Conservation (phyloP, 176 grass and related monocot genomes). For the Oryza punctata region DNA sequence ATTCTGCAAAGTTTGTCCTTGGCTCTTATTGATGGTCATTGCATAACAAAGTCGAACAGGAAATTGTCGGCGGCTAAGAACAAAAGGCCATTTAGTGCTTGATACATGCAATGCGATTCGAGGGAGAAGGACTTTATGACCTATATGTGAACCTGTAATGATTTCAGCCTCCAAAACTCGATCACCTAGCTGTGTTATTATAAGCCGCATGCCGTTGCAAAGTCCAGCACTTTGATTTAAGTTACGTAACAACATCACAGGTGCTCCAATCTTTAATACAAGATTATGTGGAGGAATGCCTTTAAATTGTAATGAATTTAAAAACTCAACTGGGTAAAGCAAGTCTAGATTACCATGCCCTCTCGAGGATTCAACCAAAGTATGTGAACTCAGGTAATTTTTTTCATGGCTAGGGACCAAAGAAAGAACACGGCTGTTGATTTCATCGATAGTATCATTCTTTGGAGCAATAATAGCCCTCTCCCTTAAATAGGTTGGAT, state of each 20-base stretch:
- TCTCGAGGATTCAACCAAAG: not conserved
- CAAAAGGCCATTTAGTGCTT: slow-evolving; percentile 23
- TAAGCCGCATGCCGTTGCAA: no score
- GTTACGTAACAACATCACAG: slow-evolving; percentile 27
- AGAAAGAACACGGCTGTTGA: not conserved
- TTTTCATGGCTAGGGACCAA: not conserved
- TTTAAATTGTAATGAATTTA: slow-evolving; percentile 7
- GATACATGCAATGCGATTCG: not conserved
- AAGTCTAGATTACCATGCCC: slow-evolving; percentile 2
- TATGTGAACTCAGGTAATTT: slow-evolving; percentile 3
- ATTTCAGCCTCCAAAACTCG: slow-evolving; percentile 26
- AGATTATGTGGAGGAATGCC: slow-evolving; percentile 11
- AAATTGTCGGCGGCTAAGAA: not conserved
- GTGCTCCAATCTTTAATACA: not conserved
- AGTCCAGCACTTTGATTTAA: not conserved
- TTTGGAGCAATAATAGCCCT: slow-evolving; percentile 5
- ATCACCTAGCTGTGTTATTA: not conserved
- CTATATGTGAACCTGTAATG: slow-evolving; percentile 15
- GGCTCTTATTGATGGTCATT: slow-evolving; percentile 21
- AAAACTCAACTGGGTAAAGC: slow-evolving; percentile 26
- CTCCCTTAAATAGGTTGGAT: not conserved
- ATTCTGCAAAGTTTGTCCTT: slow-evolving; percentile 2
- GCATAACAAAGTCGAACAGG: not conserved
- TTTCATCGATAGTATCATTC: slow-evolving; percentile 21
- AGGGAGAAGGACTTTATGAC: not conserved